A percentile compares a stretch with the other conserved stretches of the same genome.
These are phyloP conservation scores for Salisapilia sapeloensis DNA, from an alignment of 352 stramenopile species.

Conservation along the genomic window DNA sequence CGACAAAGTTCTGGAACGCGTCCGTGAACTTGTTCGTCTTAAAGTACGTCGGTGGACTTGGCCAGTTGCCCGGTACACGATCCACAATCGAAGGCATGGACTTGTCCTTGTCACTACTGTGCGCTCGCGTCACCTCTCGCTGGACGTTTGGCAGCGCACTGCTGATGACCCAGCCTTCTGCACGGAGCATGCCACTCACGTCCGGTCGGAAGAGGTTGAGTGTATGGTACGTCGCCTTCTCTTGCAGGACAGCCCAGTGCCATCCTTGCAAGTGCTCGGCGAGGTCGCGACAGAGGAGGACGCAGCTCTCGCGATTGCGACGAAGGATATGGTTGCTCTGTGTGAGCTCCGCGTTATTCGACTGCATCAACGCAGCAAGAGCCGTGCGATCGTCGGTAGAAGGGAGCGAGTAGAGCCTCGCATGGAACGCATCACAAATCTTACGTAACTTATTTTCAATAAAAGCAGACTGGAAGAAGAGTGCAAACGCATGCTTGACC, in stretches of 20 bases:
- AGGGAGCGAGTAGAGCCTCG: conserved; percentile 90
- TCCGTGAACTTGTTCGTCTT: conserved; percentile 98
- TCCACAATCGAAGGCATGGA: conserved; percentile 89
- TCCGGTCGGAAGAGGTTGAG: conserved; percentile 97
- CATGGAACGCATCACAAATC: conserved; percentile 96
- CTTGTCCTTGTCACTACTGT: conserved; percentile 88
- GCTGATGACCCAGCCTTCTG: conserved; percentile 94
- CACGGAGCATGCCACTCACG: conserved; percentile 92
- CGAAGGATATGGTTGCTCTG: conserved; percentile 93
- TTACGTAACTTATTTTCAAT: conserved; percentile 97
- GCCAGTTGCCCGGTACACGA: conserved; percentile 90
- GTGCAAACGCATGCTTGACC: conserved; percentile 83
- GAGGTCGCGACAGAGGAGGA: conserved; percentile 87
- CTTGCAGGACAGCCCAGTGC: conserved; percentile 93
- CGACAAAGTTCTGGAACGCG: conserved; percentile 96
- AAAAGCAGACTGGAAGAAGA: conserved; percentile 95
- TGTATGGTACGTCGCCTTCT: conserved; percentile 96
- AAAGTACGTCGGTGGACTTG: conserved; percentile 95
- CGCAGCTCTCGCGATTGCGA: conserved; percentile 91
- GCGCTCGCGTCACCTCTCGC: conserved; percentile 73
- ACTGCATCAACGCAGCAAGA: conserved; percentile 81
- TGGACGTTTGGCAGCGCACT: conserved; percentile 65
- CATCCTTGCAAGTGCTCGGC: conserved; percentile 90
- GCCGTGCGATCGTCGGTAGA: conserved; percentile 87
- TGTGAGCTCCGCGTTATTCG: conserved; percentile 88